phyloP scores from a whole-genome alignment of 2,329 filamentous ascomycete species.

The Macrophomina tecta region DNA sequence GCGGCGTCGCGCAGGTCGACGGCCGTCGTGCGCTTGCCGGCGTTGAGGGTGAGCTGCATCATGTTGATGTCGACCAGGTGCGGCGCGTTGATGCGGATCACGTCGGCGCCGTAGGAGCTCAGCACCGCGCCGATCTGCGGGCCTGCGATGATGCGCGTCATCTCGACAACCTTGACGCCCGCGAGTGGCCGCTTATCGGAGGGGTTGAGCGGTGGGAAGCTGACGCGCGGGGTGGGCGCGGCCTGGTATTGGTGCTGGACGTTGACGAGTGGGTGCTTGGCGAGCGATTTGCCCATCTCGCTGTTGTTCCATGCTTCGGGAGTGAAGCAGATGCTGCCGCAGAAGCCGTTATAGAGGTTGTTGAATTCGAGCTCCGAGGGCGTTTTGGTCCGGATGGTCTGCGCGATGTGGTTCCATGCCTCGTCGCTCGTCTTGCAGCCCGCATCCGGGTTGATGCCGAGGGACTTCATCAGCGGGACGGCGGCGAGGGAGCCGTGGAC shows the following conservation, averaged over 20 bases:
- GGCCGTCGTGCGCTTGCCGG: conserved; percentile 55
- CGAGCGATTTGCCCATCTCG: conserved; percentile 51
- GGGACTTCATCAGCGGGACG: conserved; percentile 50
- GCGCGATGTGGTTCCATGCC: conserved; percentile 23
- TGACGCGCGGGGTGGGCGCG: conserved; percentile 39
- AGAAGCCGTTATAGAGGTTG: conserved; percentile 50
- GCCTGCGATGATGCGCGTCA: conserved; percentile 54
- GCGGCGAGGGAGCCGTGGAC: conserved; percentile 59
- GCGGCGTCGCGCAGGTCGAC: conserved; percentile 55
- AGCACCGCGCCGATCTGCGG: conserved; percentile 51
- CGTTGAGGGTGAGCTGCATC: conserved; percentile 51
- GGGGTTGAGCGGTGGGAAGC: conserved; percentile 41
- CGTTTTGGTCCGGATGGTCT: conserved; percentile 35
- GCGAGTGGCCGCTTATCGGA: conserved; percentile 47
- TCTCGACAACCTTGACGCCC: conserved; percentile 47
- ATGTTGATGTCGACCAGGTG: conserved; percentile 46
- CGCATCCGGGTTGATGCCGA: conserved; percentile 50
- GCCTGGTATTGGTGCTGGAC: conserved; percentile 42
- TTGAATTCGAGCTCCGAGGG: conserved; percentile 52
- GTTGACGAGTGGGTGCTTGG: conserved; percentile 53
- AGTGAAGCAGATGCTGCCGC: conserved; percentile 53
- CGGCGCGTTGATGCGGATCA: conserved; percentile 54
- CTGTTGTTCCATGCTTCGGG: conserved; percentile 53
- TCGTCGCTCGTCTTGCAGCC: conserved; percentile 38
- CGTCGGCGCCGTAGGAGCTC: conserved; percentile 54